Conservation (phyloP, 306 rosid species). For the barrel medic (Medicago truncatula) region DNA sequence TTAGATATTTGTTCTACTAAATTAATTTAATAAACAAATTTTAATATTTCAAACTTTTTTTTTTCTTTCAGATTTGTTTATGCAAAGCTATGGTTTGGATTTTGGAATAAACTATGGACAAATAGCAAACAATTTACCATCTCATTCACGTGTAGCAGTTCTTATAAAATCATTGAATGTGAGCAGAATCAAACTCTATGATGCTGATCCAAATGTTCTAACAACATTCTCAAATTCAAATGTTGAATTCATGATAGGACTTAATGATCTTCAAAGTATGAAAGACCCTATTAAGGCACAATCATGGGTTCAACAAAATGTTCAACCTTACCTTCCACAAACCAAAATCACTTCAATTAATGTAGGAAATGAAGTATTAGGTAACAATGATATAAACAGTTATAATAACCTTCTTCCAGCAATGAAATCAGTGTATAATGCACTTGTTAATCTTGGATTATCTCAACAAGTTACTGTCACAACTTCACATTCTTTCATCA, state of each 20-base stretch:
- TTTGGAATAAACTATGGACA: slow-evolving; percentile 96
- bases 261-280: slow-evolving; percentile 69
- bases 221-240: slow-evolving; percentile 70
- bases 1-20: not conserved
- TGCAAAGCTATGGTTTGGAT: slow-evolving; percentile 51
- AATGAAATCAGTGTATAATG: slow-evolving; percentile 72
- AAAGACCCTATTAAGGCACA: slow-evolving; percentile 70
- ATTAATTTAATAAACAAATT: not conserved
- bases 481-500: slow-evolving; percentile 74
- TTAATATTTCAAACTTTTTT: not conserved
- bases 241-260: slow-evolving; percentile 79
- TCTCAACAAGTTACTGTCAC: slow-evolving; percentile 68
- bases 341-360: slow-evolving; percentile 76
- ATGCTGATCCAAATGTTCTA: slow-evolving; percentile 88
- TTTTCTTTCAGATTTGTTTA: slow-evolving; percentile 53
- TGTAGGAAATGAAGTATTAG: slow-evolving; percentile 83
- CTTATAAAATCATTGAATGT: slow-evolving; percentile 76
- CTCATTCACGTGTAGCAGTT: slow-evolving; percentile 64
- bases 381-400: slow-evolving; percentile 46
- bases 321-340: slow-evolving; percentile 65
- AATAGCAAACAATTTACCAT: slow-evolving; percentile 82
- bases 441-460: slow-evolving; percentile 75
- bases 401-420: slow-evolving; percentile 72
- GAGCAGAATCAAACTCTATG: slow-evolving; percentile 81
- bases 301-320: slow-evolving; percentile 66